Conservation (phyloP, 2,329 filamentous ascomycete genomes). For the Colletotrichum paranaense region DNA sequence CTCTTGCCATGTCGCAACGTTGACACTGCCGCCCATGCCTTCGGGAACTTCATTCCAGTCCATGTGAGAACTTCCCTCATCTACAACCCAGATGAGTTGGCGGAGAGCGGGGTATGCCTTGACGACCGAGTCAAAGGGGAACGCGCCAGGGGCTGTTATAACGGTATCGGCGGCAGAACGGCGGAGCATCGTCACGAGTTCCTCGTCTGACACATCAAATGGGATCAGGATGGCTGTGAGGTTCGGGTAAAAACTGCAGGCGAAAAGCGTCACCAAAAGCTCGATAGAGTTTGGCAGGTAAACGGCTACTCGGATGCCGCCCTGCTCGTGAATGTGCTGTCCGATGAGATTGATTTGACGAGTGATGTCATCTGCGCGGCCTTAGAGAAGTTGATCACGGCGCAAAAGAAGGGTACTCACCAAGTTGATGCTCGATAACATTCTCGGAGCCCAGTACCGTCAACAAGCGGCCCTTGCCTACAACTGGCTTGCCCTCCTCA, state of each 20-base stretch:
- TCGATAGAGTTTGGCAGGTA: constrained; percentile 96
- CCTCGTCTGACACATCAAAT: constrained; percentile 78
- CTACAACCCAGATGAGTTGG: constrained; percentile 91
- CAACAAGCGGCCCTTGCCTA: constrained; percentile 76
- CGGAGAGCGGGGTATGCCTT: constrained; percentile 77
- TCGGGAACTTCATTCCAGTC: constrained; percentile 93
- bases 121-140: constrained; percentile 81
- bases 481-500: constrained; percentile 68
- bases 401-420: constrained; percentile 47
- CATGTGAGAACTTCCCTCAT: constrained; percentile 89
- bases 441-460: constrained; percentile 83
- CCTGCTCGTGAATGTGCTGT: constrained; percentile 76
- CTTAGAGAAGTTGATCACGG: constrained; percentile 1
- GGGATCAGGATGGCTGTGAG: constrained; percentile 87
- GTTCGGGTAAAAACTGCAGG: constrained; percentile 85
- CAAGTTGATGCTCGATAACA: constrained; percentile 76
- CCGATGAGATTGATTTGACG: constrained; percentile 91
- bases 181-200: constrained; percentile 77
- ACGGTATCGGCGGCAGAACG: constrained; percentile 82
- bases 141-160: constrained; percentile 85
- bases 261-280: constrained; percentile 84
- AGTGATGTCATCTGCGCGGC: constrained; percentile 72
- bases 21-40: constrained; percentile 78
- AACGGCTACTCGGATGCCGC: constrained; percentile 82
- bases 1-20: constrained; percentile 93